A percentile compares a stretch with the other conserved stretches of the same genome.
Evolutionary conservation across 305 asterid species (phyloP).

Genomic region (Fraxinus platypoda): DNA sequence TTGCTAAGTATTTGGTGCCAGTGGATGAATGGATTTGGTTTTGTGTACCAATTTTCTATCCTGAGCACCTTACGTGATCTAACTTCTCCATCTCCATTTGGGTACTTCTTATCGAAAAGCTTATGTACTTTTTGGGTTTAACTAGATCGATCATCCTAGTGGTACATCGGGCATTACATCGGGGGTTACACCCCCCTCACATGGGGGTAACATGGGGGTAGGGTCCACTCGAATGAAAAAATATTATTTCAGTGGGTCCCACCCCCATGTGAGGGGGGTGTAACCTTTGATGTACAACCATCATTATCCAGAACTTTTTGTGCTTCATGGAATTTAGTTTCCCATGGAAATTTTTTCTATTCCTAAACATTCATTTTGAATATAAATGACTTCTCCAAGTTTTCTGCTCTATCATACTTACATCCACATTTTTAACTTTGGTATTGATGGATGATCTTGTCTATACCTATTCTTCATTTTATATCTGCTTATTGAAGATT

Average conservation of each 20-base stretch:
- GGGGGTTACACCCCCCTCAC: too few species aligned
- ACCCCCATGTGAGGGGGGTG: too few species aligned
- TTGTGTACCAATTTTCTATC: neutral
- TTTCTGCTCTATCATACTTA: too few species aligned
- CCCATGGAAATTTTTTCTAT: too few species aligned
- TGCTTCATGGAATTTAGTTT: neutral
- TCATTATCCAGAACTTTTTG: neutral
- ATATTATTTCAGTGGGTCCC: neutral
- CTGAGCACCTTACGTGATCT: neutral
- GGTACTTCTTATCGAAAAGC: constrained; percentile 10
- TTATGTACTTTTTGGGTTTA: constrained; percentile 21
- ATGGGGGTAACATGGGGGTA: too few species aligned
- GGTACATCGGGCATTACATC: too few species aligned
- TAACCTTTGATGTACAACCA: too few species aligned
- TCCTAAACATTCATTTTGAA: too few species aligned
- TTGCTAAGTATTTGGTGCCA: neutral
- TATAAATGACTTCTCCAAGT: neutral
- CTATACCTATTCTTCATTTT: neutral
- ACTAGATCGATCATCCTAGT: constrained; percentile 91
- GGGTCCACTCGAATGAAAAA: constrained; percentile 42
- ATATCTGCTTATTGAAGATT: neutral
- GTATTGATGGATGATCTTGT: neutral
- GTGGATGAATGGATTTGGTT: neutral
- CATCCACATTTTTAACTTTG: neutral
- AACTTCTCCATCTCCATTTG: constrained; percentile 5